A percentile compares a stretch with the other conserved stretches of the same genome.
Conservation (phyloP, 345 rosid species). For the Lepidium africanum region DNA sequence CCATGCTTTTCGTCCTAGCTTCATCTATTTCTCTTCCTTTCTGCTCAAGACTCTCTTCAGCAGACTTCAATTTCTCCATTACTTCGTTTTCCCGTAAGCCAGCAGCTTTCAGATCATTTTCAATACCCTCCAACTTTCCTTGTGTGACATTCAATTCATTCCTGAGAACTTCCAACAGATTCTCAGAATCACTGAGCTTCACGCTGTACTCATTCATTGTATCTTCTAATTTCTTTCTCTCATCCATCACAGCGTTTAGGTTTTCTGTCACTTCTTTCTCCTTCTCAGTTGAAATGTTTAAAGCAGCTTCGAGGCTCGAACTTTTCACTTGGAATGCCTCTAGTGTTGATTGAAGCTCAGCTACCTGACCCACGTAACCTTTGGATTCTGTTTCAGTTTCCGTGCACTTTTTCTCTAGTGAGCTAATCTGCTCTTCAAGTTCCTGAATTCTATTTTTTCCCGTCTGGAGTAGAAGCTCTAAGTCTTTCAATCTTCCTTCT, state of each 20-base stretch:
- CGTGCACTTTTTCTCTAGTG: slow-evolving; percentile 56
- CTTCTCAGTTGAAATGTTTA: slow-evolving; percentile 51
- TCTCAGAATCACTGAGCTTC: slow-evolving; percentile 69
- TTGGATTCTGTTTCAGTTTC: slow-evolving; percentile 63
- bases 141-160: slow-evolving; percentile 61
- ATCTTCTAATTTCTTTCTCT: slow-evolving; percentile 67
- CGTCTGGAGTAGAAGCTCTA: slow-evolving; percentile 88
- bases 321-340: slow-evolving; percentile 60
- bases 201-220: slow-evolving; percentile 34
- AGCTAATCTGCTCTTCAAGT: slow-evolving; percentile 70
- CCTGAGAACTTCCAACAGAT: slow-evolving; percentile 54
- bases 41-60: slow-evolving; percentile 59
- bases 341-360: slow-evolving; percentile 63
- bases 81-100: slow-evolving; percentile 56
- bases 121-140: slow-evolving; percentile 52
- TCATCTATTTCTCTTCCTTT: slow-evolving; percentile 54
- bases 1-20: slow-evolving; percentile 43
- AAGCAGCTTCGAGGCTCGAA: slow-evolving; percentile 65
- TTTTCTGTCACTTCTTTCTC: slow-evolving; percentile 55
- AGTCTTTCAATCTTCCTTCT: slow-evolving; percentile 58
- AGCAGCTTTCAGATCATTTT: slow-evolving; percentile 55
- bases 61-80: slow-evolving; percentile 65
- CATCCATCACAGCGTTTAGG: slow-evolving; percentile 45
- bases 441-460: slow-evolving; percentile 85
- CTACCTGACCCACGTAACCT: slow-evolving; percentile 39